phyloP scores from a whole-genome alignment of 1,284 basidiomycete genomes.

The Moesziomyces antarcticus region DNA sequence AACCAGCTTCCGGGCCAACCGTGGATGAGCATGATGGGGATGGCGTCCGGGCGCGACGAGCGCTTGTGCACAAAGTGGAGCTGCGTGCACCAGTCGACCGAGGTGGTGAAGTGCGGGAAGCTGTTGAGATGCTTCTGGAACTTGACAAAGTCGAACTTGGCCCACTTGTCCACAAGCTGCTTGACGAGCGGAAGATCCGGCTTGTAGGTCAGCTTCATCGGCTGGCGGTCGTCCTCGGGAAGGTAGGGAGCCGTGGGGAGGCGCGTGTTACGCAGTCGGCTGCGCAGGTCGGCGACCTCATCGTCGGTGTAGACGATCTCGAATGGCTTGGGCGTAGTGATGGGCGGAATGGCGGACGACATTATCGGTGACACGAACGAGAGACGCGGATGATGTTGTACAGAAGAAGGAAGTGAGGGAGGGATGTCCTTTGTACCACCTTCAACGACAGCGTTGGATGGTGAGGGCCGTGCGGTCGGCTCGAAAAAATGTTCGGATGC shows the following conservation, averaged over 20 bases:
- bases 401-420: neutral
- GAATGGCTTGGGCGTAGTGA: conserved; percentile 47
- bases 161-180: conserved; percentile 32
- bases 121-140: conserved; percentile 32
- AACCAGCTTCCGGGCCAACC: conserved; percentile 61
- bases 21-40: conserved; percentile 61
- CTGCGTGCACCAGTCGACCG: conserved; percentile 55
- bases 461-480: neutral
- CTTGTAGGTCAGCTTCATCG: conserved; percentile 25
- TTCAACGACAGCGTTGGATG: neutral
- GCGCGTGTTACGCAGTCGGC: conserved; percentile 43
- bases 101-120: conserved; percentile 55
- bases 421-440: neutral
- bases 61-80: conserved; percentile 55
- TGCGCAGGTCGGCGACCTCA: conserved; percentile 38
- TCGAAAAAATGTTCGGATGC: neutral
- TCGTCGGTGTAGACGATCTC: conserved; percentile 41
- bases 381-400: neutral
- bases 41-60: conserved; percentile 46
- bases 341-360: conserved; percentile 31
- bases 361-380: neutral
- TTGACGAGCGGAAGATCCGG: conserved; percentile 38
- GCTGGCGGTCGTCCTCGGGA: conserved; percentile 29
- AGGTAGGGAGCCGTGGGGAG: conserved; percentile 42
- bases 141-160: conserved; percentile 27